Conservation (phyloP, 768 basidiomycete species). For the Albatrellus ellisii region DNA sequence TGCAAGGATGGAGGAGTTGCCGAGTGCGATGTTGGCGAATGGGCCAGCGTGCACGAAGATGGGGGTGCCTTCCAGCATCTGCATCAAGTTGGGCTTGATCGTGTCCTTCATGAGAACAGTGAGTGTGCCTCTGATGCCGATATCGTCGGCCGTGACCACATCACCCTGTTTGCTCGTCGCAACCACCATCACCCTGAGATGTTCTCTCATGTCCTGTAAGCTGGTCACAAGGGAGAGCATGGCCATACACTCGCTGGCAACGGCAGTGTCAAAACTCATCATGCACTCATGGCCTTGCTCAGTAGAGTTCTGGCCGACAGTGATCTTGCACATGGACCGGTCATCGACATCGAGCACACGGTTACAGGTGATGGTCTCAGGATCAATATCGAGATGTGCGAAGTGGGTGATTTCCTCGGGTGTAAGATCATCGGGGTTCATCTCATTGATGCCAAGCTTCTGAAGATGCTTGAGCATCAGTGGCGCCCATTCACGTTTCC, state of each 20-base stretch:
- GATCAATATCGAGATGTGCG: slow-evolving; percentile 85
- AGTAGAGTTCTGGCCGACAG: slow-evolving; percentile 80
- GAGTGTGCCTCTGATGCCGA: slow-evolving; percentile 89
- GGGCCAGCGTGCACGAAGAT: slow-evolving; percentile 99
- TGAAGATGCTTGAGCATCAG: slow-evolving; percentile 92
- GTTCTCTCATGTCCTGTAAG: slow-evolving; percentile 82
- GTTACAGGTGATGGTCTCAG: slow-evolving; percentile 92
- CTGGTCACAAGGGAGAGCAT: slow-evolving; percentile 86
- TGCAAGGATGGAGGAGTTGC: slow-evolving; percentile 97
- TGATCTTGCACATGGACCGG: slow-evolving; percentile 89
- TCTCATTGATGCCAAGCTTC: slow-evolving; percentile 94
- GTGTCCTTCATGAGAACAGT: slow-evolving; percentile 98
- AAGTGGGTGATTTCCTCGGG: slow-evolving; percentile 86
- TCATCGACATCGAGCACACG: slow-evolving; percentile 96
- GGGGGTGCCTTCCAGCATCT: slow-evolving; percentile 94
- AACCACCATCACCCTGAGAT: slow-evolving; percentile 94
- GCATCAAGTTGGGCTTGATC: slow-evolving; percentile 99
- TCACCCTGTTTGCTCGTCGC: slow-evolving; percentile 86
- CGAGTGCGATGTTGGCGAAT: slow-evolving; percentile 98
- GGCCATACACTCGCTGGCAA: slow-evolving; percentile 97
- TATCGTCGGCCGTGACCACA: slow-evolving; percentile 90
- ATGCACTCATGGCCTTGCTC: slow-evolving; percentile 84
- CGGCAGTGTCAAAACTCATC: slow-evolving; percentile 93
- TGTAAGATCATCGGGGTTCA: slow-evolving; percentile 81
- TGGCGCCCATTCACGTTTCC: slow-evolving; percentile 86